A percentile compares a stretch with the other conserved stretches of the same genome.
These are phyloP conservation scores for Botrytis hyacinthi DNA, from an alignment of 2,329 filamentous ascomycete species.

Conservation along the genomic window DNA sequence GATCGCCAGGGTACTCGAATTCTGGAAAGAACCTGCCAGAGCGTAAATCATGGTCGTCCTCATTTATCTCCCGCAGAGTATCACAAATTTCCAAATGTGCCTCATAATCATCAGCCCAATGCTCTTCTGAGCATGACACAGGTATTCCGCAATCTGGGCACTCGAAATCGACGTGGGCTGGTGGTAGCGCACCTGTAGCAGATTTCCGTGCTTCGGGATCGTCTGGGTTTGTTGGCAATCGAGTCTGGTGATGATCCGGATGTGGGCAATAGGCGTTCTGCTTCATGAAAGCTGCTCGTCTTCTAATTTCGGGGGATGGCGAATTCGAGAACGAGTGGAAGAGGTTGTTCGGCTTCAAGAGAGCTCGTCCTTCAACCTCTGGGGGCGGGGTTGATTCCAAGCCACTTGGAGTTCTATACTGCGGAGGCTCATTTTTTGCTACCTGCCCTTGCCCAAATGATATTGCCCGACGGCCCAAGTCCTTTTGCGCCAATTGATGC, in stretches of 20 bases:
- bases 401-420: conserved; percentile 30
- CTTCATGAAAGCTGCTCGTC: conserved; percentile 84
- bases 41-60: conserved; percentile 92
- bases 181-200: conserved; percentile 56
- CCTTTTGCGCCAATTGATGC: conserved; percentile 17
- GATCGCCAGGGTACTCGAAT: conserved; percentile 83
- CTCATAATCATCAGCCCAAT: conserved; percentile 96
- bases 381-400: conserved; percentile 28
- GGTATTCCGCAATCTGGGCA: conserved; percentile 95
- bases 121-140: conserved; percentile 88
- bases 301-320: conserved; percentile 82
- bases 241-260: conserved; percentile 76
- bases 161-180: conserved; percentile 86
- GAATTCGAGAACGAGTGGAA: conserved; percentile 92
- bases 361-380: conserved; percentile 31
- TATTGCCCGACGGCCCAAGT: conserved; percentile 27
- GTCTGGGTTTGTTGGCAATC: conserved; percentile 61
- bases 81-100: conserved; percentile 90
- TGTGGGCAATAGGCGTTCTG: conserved; percentile 94
- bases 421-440: conserved; percentile 32
- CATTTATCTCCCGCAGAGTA: conserved; percentile 86
- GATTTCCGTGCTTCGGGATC: conserved; percentile 62
- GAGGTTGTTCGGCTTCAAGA: conserved; percentile 65
- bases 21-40: conserved; percentile 92
- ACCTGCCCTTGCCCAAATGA: conserved; percentile 30